Conservation (phyloP, 768 basidiomycete genomes). For the Lactarius deliciosus region DNA sequence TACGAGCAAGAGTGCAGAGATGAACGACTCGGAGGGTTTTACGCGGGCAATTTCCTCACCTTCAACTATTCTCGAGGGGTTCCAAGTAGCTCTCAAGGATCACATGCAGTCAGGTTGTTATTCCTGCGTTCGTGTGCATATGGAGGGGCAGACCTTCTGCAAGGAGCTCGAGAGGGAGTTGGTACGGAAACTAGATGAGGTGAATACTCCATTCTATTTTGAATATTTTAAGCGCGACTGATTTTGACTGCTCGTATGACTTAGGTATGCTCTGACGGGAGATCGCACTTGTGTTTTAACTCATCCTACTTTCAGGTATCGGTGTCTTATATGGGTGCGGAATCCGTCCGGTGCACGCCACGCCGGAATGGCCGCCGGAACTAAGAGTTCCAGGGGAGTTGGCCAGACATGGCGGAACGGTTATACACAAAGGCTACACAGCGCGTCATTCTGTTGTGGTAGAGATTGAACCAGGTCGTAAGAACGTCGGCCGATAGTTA, state of each 20-base stretch:
- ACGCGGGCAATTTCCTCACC: not conserved
- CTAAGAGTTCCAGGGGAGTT: too few relatives aligned
- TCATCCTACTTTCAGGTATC: too few relatives aligned
- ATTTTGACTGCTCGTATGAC: not conserved
- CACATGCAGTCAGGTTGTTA: not conserved
- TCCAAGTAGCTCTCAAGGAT: not conserved
- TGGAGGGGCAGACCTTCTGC: not conserved
- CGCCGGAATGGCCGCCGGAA: too few relatives aligned
- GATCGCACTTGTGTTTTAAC: not conserved
- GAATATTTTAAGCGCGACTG: not conserved
- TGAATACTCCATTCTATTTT: not conserved
- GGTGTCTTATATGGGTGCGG: too few relatives aligned
- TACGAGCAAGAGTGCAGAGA: not conserved
- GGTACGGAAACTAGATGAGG: not conserved
- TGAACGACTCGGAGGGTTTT: not conserved
- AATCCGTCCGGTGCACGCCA: too few relatives aligned
- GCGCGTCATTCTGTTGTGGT: too few relatives aligned
- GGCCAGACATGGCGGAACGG: too few relatives aligned
- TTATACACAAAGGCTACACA: too few relatives aligned
- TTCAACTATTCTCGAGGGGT: not conserved
- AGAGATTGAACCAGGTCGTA: too few relatives aligned
- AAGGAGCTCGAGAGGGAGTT: slow-evolving; percentile 4
- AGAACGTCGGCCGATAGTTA: too few relatives aligned
- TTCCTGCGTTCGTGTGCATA: not conserved
- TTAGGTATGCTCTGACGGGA: not conserved